A percentile compares a stretch with the other conserved stretches of the same genome.
Conservation (phyloP, 768 basidiomycete species). For the Collybia nuda region DNA sequence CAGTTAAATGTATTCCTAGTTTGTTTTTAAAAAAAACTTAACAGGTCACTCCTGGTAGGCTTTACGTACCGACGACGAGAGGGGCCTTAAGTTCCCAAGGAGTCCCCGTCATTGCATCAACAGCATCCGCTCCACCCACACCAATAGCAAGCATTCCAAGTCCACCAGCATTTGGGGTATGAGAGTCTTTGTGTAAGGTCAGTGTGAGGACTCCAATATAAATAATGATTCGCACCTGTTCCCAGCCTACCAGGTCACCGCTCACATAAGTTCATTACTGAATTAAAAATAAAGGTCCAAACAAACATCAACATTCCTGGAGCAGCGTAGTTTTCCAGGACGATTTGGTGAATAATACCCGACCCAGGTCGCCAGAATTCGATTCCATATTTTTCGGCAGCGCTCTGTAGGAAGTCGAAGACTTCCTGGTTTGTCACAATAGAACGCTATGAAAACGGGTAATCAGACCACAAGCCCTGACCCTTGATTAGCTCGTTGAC, state of each 20-base stretch:
- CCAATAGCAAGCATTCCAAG: slow-evolving; percentile 96
- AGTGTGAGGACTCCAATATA: not conserved
- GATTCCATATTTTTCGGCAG: slow-evolving; percentile 88
- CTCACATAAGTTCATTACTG: slow-evolving; percentile 4
- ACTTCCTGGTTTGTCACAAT: slow-evolving; percentile 92
- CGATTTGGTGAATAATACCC: slow-evolving; percentile 96
- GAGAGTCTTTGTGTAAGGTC: slow-evolving; percentile 63
- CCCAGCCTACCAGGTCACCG: slow-evolving; percentile 57
- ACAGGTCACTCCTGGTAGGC: not conserved
- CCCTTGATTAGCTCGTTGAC: slow-evolving; percentile 32
- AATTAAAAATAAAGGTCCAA: not conserved
- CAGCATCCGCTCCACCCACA: slow-evolving; percentile 98
- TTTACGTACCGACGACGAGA: slow-evolving; percentile 65
- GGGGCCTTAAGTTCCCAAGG: slow-evolving; percentile 98
- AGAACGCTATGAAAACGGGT: slow-evolving; percentile 53
- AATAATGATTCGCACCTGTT: slow-evolving; percentile 50
- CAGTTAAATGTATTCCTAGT: slow-evolving; percentile 86
- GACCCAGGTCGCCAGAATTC: slow-evolving; percentile 99
- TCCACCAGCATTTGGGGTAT: slow-evolving; percentile 98
- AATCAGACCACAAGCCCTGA: not conserved
- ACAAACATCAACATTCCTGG: slow-evolving; percentile 89
- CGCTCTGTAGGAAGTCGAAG: slow-evolving; percentile 95
- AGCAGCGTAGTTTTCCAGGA: slow-evolving; percentile 96
- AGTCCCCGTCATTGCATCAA: slow-evolving; percentile 97
- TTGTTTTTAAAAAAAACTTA: not conserved